phyloP scores from a whole-genome alignment of 1,139 yeast genomes.

The Pneumocystis murina region DNA sequence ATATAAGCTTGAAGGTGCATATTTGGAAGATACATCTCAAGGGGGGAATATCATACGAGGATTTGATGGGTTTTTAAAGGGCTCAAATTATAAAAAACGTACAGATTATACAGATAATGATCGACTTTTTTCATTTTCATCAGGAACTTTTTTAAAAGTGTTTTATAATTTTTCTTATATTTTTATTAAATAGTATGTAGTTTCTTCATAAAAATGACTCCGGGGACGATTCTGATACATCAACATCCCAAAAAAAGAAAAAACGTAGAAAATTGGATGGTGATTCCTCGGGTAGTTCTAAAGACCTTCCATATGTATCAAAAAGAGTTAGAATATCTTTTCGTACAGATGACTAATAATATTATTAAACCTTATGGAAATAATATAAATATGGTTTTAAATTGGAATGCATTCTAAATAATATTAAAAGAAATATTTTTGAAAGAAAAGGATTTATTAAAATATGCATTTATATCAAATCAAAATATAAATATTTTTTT shows the following conservation, averaged over 20 bases:
- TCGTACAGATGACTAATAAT: background rate
- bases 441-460: background rate
- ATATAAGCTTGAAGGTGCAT: slow-evolving; percentile 66
- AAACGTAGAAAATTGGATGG: background rate
- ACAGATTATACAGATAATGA: slow-evolving; percentile 60
- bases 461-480: background rate
- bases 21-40: slow-evolving; percentile 47
- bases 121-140: slow-evolving; percentile 68
- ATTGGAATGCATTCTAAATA: background rate
- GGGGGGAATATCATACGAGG: slow-evolving; percentile 81
- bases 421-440: background rate
- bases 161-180: background rate
- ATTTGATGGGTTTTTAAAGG: slow-evolving; percentile 64
- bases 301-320: background rate
- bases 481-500: background rate
- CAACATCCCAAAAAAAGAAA: background rate
- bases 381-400: background rate
- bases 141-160: slow-evolving; percentile 44
- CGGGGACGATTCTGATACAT: background rate
- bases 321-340: background rate
- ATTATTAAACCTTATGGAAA: background rate
- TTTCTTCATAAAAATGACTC: background rate
- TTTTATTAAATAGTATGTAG: background rate
- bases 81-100: slow-evolving; percentile 23
- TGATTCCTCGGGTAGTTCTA: background rate